Base-by-base conservation (phyloP, 345 rosid genomes). In the Lepidium africanum region DNA sequence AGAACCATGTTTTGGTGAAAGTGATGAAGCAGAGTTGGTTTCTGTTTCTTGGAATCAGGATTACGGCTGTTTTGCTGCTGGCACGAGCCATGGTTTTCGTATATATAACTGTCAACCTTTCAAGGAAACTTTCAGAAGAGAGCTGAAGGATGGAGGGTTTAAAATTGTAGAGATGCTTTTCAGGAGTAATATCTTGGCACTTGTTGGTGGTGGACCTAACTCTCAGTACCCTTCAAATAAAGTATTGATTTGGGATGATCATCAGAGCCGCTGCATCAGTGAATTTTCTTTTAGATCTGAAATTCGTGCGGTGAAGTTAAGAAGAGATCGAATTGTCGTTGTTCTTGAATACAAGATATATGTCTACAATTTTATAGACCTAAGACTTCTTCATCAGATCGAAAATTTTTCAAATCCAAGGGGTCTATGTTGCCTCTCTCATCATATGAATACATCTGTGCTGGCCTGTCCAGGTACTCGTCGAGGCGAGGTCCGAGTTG, bases 131-230 rank as follows among this genome's bases (percentile, higher is more conserved):
- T 85, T 88, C 39, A 70, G 89, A 46, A 76, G 93, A 16, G 89
- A 86, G 71, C 66, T 86, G 10, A 80, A 83, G 61, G 80, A 78
- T 39, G 96, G 96, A 11, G 93, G 97, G 15, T 88, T 92, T 70
- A 84, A 78, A 67, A 85, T 86, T 59, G 96, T 92, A 14, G 98
- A 92, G 82, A 92, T 92, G 98, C 86, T 92, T 64, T 90, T 92
- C 78, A 81, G 96, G 4, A 81, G 86, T 83, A 90, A 90, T 79
- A 84, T 92, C 71, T 56, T 90, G 74, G 98, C 96, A 2, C 96
- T 92, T 6, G 96, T 86, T 59, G 96, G 98, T 33, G 82, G 76
- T 67, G 83, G 71, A 54, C 74, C 83, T 50, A 84, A 87, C 78
- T 86, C 96, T 19, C 93, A 83, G 69, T 88, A 90, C 59, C 88